Base-by-base conservation (phyloP, 1,139 yeast genomes). In the Pichia sp. region DNA sequence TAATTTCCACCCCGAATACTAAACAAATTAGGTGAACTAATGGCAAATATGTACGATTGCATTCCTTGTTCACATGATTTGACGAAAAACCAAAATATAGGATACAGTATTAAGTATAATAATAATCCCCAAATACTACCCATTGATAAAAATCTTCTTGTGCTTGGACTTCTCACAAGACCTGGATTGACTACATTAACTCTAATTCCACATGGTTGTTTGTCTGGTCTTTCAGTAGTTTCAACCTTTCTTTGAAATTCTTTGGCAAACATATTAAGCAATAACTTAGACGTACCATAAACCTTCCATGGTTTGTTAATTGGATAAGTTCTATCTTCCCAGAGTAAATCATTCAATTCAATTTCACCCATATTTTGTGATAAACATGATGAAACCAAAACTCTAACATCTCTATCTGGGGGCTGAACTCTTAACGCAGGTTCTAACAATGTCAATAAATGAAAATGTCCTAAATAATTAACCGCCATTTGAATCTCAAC, bases 101-200 rank as follows among this genome's bases (percentile, higher is more conserved):
- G 98, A 66, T 80, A 85, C 37, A 83, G 48, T 3, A 88, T 5
- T 30, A 87, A 48, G 60, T 91, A 91, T 4, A 55, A 5, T 4
- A 80, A 22, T 37, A 91, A 67, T 1, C 96, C 93, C 59, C 74
- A 63, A 2, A 91, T 53, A 0, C 85, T 69, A 0, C 98, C 97
- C 64, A 85, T 70, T 10, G 94, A 78, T 10, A 85, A 49, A 37
- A 81, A 78, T 46, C 96, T 72, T 53, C 94, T 77, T 35, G 91
- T 81, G 28, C 93, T 78, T 2, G 94, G 85, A 2, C 95, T 79
- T 53, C 97, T 72, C 81, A 86, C 84, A 37, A 89, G 53, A 0
- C 98, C 98, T 0, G 98, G 98, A 56, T 91, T 93, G 5, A 85
- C 94, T 46, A 86, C 53, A 45, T 81, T 72, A n/a, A 87, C 71